phyloP scores from a whole-genome alignment of 2,329 filamentous ascomycete species.

The Beauveria caledonica region DNA sequence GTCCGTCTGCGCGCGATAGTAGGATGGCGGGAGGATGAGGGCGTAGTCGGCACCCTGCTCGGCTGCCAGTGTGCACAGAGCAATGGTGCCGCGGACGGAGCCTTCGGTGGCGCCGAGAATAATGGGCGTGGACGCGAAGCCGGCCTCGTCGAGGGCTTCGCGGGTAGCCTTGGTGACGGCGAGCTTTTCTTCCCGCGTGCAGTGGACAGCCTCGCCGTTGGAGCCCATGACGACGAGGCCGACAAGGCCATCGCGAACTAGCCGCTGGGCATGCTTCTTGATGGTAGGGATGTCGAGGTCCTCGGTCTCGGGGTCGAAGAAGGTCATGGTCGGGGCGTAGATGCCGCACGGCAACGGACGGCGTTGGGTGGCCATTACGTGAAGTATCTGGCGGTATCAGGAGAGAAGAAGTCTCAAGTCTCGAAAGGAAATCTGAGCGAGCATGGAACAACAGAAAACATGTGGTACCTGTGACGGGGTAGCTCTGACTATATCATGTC shows the following conservation, averaged over 20 bases:
- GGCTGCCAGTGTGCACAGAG: conserved; percentile 58
- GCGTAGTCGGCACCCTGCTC: conserved; percentile 71
- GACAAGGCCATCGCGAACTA: conserved; percentile 68
- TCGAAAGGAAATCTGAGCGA: neutral
- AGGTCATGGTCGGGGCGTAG: conserved; percentile 85
- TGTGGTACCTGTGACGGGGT: neutral
- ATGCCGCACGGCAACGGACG: conserved; percentile 68
- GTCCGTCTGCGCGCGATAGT: conserved; percentile 72
- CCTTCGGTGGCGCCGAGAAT: conserved; percentile 77
- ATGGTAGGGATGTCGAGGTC: conserved; percentile 74
- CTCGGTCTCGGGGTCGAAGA: conserved; percentile 77
- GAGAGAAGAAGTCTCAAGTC: neutral
- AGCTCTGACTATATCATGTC: neutral
- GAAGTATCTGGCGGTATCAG: neutral
- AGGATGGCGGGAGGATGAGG: conserved; percentile 71
- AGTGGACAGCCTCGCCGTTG: conserved; percentile 83
- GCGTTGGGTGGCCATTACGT: conserved; percentile 23
- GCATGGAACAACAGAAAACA: neutral
- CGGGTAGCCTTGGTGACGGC: conserved; percentile 70
- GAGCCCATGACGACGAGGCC: conserved; percentile 84
- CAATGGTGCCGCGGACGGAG: conserved; percentile 72
- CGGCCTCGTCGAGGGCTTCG: conserved; percentile 73
- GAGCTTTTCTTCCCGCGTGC: conserved; percentile 68
- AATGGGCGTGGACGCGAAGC: conserved; percentile 67
- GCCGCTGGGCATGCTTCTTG: conserved; percentile 71